Conservation (phyloP, 192 early-diverging fungal species). For the Linnemannia exigua region DNA sequence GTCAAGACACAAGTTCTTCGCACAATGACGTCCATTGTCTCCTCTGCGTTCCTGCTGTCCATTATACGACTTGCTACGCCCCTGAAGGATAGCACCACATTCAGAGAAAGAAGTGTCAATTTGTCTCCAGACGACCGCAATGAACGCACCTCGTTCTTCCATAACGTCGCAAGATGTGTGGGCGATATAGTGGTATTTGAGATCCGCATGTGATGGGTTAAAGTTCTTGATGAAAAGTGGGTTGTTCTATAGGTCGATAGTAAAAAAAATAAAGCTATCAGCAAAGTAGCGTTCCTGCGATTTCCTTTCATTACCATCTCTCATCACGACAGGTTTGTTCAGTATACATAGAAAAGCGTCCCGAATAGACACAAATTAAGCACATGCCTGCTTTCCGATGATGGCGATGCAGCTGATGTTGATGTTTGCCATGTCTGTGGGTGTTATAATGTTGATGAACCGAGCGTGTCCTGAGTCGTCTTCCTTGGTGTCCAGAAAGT, state of each 20-base stretch:
- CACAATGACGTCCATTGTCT: background rate
- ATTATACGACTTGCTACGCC: background rate
- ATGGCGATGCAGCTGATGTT: conserved; percentile 71
- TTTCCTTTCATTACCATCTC: background rate
- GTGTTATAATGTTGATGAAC: background rate
- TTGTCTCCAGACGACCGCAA: background rate
- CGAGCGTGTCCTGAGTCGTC: background rate
- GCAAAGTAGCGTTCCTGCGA: background rate
- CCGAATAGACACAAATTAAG: no score
- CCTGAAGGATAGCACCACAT: background rate
- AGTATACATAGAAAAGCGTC: background rate
- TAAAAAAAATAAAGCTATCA: background rate
- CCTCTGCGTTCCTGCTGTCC: background rate
- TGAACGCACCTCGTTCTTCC: conserved; percentile 79
- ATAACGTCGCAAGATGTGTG: conserved; percentile 93
- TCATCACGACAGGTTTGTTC: background rate
- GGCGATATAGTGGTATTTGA: conserved; percentile 93
- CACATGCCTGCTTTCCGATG: conserved; percentile 69
- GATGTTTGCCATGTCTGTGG: conserved; percentile 54
- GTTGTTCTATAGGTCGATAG: conserved; percentile 72
- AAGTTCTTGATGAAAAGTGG: conserved; percentile 89
- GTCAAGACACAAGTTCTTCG: no score
- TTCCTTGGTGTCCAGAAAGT: background rate
- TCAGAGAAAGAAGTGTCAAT: no score
- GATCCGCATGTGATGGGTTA: conserved; percentile 77